Evolutionary conservation across 2,329 filamentous ascomycete genomes (phyloP).

Genomic region (Monosporascus sp.): DNA sequence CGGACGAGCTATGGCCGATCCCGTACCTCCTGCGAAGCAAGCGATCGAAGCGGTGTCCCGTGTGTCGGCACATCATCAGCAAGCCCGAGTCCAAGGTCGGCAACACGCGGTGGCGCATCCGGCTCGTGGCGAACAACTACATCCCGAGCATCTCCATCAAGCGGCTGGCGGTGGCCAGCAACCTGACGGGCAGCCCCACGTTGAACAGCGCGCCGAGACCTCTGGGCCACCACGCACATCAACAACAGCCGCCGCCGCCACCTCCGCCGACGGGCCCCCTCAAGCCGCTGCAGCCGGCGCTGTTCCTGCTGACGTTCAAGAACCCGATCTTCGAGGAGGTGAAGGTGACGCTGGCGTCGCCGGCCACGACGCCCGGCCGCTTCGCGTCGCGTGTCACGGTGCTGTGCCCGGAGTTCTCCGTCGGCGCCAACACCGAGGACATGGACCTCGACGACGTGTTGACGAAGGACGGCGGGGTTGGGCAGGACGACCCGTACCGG

Average conservation of each 20-base stretch:
- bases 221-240: conserved; percentile 28
- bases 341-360: conserved; percentile 81
- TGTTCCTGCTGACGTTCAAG: conserved; percentile 84
- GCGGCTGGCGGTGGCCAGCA: conserved; percentile 41
- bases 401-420: conserved; percentile 88
- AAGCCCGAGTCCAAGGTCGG: conserved; percentile 89
- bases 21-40: conserved; percentile 84
- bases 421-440: conserved; percentile 86
- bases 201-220: conserved; percentile 9
- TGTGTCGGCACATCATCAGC: conserved; percentile 90
- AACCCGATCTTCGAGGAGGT: conserved; percentile 94
- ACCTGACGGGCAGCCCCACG: conserved; percentile 2
- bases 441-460: conserved; percentile 85
- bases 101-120: conserved; percentile 87
- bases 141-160: conserved; percentile 77
- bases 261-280: conserved; percentile 31
- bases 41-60: conserved; percentile 85
- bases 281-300: conserved; percentile 56
- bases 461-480: conserved; percentile 40
- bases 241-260: conserved; percentile 12
- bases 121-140: conserved; percentile 80
- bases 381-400: conserved; percentile 81
- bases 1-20: conserved; percentile 72
- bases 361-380: conserved; percentile 69
- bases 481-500: neutral